A percentile compares a stretch with the other conserved stretches of the same genome.
These are phyloP conservation scores for Climacium dendroides DNA, from an alignment of 225 moss, liverwort and hornwort genomes.

Conservation along the genomic window DNA sequence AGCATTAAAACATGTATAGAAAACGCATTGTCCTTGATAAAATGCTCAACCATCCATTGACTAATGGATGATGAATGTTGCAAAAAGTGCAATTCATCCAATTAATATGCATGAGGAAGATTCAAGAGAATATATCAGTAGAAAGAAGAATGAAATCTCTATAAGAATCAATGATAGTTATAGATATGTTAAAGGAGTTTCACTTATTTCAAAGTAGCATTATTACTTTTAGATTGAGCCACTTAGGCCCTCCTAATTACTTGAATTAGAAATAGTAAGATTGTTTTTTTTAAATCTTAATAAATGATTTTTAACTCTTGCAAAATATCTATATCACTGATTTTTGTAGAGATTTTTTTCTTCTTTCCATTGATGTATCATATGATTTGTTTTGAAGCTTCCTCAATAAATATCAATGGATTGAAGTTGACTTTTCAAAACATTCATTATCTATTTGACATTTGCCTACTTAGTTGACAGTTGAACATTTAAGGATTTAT, in stretches of 20 bases:
- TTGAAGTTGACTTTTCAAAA: not conserved
- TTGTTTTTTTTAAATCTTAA: fast-evolving
- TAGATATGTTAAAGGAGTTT: not conserved
- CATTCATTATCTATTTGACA: not conserved
- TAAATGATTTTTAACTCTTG: not conserved
- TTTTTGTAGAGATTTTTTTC: fast-evolving
- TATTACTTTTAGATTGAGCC: not conserved
- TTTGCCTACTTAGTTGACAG: fast-evolving
- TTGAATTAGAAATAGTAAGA: not conserved
- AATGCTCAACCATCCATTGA: not conserved
- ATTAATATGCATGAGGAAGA: not conserved
- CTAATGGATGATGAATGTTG: not conserved
- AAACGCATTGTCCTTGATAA: no score
- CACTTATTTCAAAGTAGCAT: not conserved
- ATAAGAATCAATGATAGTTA: not conserved
- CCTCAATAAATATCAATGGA: not conserved
- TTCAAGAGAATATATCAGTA: not conserved
- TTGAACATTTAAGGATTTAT: not conserved
- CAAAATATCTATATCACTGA: not conserved
- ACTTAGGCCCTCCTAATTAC: fast-evolving
- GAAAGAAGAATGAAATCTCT: not conserved
- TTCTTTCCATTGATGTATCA: not conserved
- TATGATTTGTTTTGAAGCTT: not conserved
- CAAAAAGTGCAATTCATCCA: not conserved
- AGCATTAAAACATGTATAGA: fast-evolving